Conservation (phyloP, 257 asterid species). For the Solanum chmielewskii region DNA sequence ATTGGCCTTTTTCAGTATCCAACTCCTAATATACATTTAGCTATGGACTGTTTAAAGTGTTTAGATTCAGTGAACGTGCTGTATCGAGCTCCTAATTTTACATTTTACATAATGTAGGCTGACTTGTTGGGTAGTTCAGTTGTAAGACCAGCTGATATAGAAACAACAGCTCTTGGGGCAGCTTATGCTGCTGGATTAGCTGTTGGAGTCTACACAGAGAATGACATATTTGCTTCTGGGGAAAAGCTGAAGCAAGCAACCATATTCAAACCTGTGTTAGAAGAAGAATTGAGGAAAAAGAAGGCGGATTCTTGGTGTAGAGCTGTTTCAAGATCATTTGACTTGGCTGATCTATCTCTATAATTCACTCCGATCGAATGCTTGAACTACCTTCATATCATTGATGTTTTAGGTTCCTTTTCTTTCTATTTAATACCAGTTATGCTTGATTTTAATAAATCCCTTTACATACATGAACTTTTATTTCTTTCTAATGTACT, state of each 20-base stretch:
- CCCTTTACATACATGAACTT: neutral
- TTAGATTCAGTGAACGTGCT: neutral
- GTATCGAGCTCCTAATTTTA: neutral
- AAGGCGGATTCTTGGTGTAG: slow-evolving; percentile 85
- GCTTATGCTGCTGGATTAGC: slow-evolving; percentile 97
- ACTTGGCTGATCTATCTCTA: slow-evolving; percentile 78
- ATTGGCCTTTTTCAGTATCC: neutral
- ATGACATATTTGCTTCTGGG: slow-evolving; percentile 46
- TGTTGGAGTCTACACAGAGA: slow-evolving; percentile 67
- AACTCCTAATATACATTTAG: neutral
- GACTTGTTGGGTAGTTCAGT: slow-evolving; percentile 75
- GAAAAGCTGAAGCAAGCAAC: slow-evolving; percentile 43
- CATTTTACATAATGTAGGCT: slow-evolving; percentile 30
- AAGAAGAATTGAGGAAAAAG: slow-evolving; percentile 52
- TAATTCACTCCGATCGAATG: neutral
- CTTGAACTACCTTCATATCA: neutral
- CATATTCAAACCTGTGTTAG: slow-evolving; percentile 41
- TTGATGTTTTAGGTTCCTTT: neutral
- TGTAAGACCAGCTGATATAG: slow-evolving; percentile 76
- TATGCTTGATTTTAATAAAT: neutral
- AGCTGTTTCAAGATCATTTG: slow-evolving; percentile 70
- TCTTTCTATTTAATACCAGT: neutral
- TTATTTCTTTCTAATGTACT: neutral
- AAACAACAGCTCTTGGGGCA: slow-evolving; percentile 96
- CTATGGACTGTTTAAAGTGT: neutral